phyloP scores from a whole-genome alignment of 2,329 filamentous ascomycete species.

The Zasmidium cellare region DNA sequence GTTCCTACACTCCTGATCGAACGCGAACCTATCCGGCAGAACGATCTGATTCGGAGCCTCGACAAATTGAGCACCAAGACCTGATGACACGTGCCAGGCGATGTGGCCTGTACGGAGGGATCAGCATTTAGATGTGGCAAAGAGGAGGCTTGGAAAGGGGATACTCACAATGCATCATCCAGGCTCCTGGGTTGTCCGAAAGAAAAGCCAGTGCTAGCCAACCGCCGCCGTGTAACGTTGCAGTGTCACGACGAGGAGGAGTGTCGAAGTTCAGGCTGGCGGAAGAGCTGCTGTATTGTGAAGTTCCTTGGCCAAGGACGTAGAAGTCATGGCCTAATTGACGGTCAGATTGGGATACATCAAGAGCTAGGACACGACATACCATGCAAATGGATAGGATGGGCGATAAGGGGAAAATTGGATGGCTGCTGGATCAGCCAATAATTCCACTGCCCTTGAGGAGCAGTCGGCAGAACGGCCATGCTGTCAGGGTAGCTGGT shows the following conservation, averaged over 20 bases:
- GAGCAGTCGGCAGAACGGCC: constrained; percentile 44
- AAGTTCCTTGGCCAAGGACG: constrained; percentile 28
- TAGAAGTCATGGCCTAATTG: constrained; percentile 31
- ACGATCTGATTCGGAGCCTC: constrained; percentile 2
- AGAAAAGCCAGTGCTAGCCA: constrained; percentile 51
- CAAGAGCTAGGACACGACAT: background rate
- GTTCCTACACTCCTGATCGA: background rate
- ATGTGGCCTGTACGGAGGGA: constrained; percentile 1
- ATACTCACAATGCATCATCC: constrained; percentile 42
- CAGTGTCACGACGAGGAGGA: constrained; percentile 50
- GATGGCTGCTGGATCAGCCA: constrained; percentile 39
- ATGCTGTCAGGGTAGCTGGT: constrained; percentile 40
- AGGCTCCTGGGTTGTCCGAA: constrained; percentile 51
- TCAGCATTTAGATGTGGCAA: constrained; percentile 10
- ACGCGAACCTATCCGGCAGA: background rate
- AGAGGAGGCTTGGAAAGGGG: background rate
- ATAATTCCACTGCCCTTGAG: constrained; percentile 30
- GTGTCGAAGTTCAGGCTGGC: constrained; percentile 39
- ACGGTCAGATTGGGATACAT: background rate
- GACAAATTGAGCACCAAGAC: constrained; percentile 5
- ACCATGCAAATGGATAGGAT: constrained; percentile 26
- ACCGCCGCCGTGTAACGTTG: constrained; percentile 44
- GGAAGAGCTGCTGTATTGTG: constrained; percentile 26
- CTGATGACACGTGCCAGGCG: constrained; percentile 8
- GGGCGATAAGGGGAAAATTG: constrained; percentile 8